Percentiles rank a stretch among this genome's conserved stretches.
phyloP scores from a whole-genome alignment of 2,329 filamentous ascomycete species.

The Botrytis deweyae region DNA sequence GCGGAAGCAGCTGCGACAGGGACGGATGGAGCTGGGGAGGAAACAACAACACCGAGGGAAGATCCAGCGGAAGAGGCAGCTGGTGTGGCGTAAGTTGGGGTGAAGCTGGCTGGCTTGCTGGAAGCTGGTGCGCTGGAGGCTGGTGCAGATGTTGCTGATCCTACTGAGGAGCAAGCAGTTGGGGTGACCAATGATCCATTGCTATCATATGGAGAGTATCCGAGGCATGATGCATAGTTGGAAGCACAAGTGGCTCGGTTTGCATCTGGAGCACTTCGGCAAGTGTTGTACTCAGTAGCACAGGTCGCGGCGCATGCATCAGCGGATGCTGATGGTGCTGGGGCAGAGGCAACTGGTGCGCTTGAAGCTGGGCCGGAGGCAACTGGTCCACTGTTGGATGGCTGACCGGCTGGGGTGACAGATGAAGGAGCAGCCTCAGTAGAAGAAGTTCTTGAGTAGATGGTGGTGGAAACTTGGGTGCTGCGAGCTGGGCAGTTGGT shows the following conservation, averaged over 20 bases:
- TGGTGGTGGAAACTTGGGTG: slow-evolving; percentile 17
- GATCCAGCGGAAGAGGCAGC: not conserved
- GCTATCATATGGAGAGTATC: too few species aligned
- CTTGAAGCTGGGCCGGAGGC: not conserved
- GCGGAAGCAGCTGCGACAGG: slow-evolving; percentile 8
- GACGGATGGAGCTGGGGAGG: slow-evolving; percentile 6
- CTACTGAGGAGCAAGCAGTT: too few species aligned
- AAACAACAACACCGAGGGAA: not conserved
- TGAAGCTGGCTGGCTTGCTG: not conserved
- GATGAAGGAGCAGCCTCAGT: not conserved
- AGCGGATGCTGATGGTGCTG: not conserved
- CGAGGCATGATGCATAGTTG: too few species aligned
- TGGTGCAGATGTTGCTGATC: not conserved
- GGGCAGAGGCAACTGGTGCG: not conserved
- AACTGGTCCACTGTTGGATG: not conserved
- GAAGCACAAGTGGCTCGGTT: too few species aligned
- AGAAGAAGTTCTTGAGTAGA: slow-evolving; percentile 7
- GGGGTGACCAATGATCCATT: too few species aligned
- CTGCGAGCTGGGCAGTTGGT: slow-evolving; percentile 23
- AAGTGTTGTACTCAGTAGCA: too few species aligned
- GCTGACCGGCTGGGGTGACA: slow-evolving; percentile 3
- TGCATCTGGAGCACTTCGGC: too few species aligned
- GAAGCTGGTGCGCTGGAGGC: not conserved
- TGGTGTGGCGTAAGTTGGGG: not conserved
- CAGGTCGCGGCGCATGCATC: too few species aligned